Evolutionary conservation across 257 asterid species (phyloP), one percentile per base, ranked within the genome.

Genomic region (Apocynum venetum): DNA sequence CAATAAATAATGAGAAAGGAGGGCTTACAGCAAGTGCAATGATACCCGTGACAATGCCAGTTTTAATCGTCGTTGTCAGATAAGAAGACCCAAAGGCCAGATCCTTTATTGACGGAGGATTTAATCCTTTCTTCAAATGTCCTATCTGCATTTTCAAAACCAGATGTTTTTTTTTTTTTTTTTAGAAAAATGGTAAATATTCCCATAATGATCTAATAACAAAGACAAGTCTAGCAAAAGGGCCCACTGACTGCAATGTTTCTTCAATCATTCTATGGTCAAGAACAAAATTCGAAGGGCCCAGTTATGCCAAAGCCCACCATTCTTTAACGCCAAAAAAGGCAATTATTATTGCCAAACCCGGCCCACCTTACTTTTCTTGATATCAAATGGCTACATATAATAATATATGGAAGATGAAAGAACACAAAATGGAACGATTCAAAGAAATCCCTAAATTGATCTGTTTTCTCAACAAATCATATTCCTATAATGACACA

Each of bases 31-130:
- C 99, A 35, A 96, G 93, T 19, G 98, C 84, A 60, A 96, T 77
- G 74, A 96, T 81, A 36, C 97, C 98, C 85, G 97, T 90, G 92
- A 96, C 83, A 0, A 93, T 90, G 85, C 99, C 99, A 66, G 97
- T 96, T 83, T 90, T 91, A 86, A 96, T 88, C 8, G 91, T 80
- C 0, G 86, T 43, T 2, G 96, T 35, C 44, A 96, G 90, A 83
- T 91, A 89, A 46, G 73, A 51, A 2, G 95, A 90, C 78, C 91
- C 94, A 76, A 96, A 91, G 38, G 88, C 85, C 80, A 96, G 89
- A 81, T 96, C 90, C 92, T 85, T 89, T 53, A 96, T 82, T 76
- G 99, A 93, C 8, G 87, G 52, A 43, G 99, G 99, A 84, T 96
- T 96, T 83, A 93, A 75, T 85, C 99, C 99, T 79, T 93, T 90